Conservation (phyloP, 371 early-diverging fungal genomes). For the Smittium culicis region DNA sequence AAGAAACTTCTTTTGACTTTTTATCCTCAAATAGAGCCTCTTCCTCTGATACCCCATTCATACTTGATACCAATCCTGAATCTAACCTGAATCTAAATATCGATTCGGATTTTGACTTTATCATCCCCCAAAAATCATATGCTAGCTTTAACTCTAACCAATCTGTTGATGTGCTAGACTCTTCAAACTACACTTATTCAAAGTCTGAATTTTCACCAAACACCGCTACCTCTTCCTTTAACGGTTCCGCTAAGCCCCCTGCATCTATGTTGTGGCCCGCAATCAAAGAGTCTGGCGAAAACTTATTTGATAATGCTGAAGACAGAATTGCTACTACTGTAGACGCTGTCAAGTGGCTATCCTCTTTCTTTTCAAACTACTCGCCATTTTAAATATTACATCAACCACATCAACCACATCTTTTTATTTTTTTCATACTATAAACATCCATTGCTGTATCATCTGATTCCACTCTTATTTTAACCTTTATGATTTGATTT, state of each 20-base stretch:
- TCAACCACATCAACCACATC: too few relatives aligned
- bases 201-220: not conserved
- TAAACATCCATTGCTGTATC: too few relatives aligned
- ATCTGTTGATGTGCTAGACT: not conserved
- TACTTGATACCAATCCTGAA: not conserved
- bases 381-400: slow-evolving; percentile 25
- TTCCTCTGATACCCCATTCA: not conserved
- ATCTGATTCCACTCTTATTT: too few relatives aligned
- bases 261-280: slow-evolving; percentile 1
- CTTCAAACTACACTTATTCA: not conserved
- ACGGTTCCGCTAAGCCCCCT: too few relatives aligned
- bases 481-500: too few relatives aligned
- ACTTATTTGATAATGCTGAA: slow-evolving; percentile 27
- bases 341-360: slow-evolving; percentile 34
- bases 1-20: too few relatives aligned
- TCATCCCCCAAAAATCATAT: too few relatives aligned
- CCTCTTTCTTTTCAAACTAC: slow-evolving; percentile 32
- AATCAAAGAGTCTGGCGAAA: slow-evolving; percentile 15
- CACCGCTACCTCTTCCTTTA: too few relatives aligned
- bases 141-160: too few relatives aligned
- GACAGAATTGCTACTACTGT: slow-evolving; percentile 33
- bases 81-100: too few relatives aligned
- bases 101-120: not conserved
- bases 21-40: not conserved
- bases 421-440: too few relatives aligned